Evolutionary conservation across 78 protist species (phyloP).

Genomic region (Thecamonas trahens): DNA sequence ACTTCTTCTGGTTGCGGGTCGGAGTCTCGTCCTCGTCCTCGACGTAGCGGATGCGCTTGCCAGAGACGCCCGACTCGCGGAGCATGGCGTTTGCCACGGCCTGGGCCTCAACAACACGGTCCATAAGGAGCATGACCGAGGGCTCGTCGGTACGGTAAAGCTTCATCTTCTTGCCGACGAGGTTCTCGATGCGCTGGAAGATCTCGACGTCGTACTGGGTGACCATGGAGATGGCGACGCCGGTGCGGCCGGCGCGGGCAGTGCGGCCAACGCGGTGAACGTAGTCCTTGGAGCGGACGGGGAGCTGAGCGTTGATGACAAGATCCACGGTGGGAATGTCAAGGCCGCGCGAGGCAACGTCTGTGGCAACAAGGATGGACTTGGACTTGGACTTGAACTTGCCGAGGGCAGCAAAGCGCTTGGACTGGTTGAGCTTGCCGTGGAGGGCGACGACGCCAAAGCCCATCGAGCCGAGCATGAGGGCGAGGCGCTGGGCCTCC

Average conservation of each 20-base stretch:
- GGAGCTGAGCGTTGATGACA: slow-evolving; percentile 95
- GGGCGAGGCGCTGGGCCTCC: slow-evolving; percentile 38
- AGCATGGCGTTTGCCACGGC: slow-evolving; percentile 32
- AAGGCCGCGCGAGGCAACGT: slow-evolving; percentile 89
- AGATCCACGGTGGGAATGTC: slow-evolving; percentile 91
- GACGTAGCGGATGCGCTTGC: too few species aligned
- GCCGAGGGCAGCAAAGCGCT: slow-evolving; percentile 55
- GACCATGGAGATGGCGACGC: slow-evolving; percentile 81
- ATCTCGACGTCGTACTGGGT: slow-evolving; percentile 94
- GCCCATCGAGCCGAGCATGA: slow-evolving; percentile 71
- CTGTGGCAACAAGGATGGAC: slow-evolving; percentile 79
- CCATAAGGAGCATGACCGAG: slow-evolving; percentile 57
- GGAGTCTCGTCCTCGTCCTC: too few species aligned
- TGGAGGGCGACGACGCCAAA: slow-evolving; percentile 86
- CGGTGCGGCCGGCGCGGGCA: slow-evolving; percentile 94
- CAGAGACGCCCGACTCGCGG: too few species aligned
- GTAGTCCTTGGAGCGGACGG: slow-evolving; percentile 72
- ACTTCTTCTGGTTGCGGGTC: too few species aligned
- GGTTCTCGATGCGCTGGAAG: slow-evolving; percentile 84
- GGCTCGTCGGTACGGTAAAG: slow-evolving; percentile 51
- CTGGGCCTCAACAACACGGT: slow-evolving; percentile 68
- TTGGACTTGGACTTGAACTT: slow-evolving; percentile 31
- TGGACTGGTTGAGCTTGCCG: slow-evolving; percentile 81
- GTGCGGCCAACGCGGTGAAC: slow-evolving; percentile 96
- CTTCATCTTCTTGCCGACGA: slow-evolving; percentile 62